Evolutionary conservation across 2,329 filamentous ascomycete genomes (phyloP), one percentile per base, ranked within the genome.

Genomic region (Cephalotrichum gorgonifer): DNA sequence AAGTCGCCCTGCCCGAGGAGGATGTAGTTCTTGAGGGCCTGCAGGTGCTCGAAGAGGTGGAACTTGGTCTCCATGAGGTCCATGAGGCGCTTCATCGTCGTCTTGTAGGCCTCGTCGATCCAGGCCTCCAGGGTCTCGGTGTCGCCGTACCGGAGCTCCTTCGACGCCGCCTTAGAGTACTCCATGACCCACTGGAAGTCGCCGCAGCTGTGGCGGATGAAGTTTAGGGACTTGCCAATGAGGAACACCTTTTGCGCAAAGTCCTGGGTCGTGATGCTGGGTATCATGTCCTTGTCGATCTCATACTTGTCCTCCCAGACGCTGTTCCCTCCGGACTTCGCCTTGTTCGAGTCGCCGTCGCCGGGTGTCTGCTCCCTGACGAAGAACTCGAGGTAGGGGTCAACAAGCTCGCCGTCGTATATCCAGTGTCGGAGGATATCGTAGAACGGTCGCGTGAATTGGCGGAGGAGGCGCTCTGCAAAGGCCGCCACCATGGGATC

Each of bases 51-150:
- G 59, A 96, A 95, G 0, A 98, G 74, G 55, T 91, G 88, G 68
- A 98, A 98, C 60, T 96, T 97, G 56, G 84, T 83, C 47, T 85
- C 86, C 91, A 98, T 96, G 49, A 98, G 78, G 60, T 90, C 78
- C 58, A 95, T 94, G 26, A 97, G 75, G 14, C 91, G 85, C 50
- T 88, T 88, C 91, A 98, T 98, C 6, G 94, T 97, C 0, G 88
- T 93, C 65, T 95, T 95, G 71, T 98, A 95, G 2, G 94, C 93
- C 58, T 96, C 88, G 57, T 96, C 93, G 57, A 98, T 98, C 66
- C 88, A 96, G 1, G 82, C 81, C 62, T 95, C 90, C 1, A 98
- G 76, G 1, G 85, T 94, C 0, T 88, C 88, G 7, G 90, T 96
- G 64, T 97, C 91, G 46, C 90, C 90, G 61, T 98, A 97, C 44